A percentile compares a stretch with the other conserved stretches of the same genome.
Evolutionary conservation across 2,329 filamentous ascomycete species (phyloP).

Genomic region (Phoma herbarum): DNA sequence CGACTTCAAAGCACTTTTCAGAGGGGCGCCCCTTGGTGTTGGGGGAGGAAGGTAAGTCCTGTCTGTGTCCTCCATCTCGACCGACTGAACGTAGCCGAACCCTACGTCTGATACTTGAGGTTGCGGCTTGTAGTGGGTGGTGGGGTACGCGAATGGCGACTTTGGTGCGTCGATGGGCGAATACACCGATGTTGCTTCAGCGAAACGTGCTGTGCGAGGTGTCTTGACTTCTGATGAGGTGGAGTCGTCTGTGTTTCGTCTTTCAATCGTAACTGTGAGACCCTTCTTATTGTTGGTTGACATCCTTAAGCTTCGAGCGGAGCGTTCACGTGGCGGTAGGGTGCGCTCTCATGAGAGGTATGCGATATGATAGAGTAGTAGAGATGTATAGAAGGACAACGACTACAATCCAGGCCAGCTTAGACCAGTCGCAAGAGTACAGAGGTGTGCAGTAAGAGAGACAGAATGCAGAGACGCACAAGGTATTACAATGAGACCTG

Average conservation of each 20-base stretch:
- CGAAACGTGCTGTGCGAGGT: conserved; percentile 79
- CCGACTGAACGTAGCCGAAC: conserved; percentile 82
- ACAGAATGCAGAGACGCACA: conserved; percentile 43
- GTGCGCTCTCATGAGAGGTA: conserved; percentile 47
- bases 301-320: conserved; percentile 52
- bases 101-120: conserved; percentile 85
- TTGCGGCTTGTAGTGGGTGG: conserved; percentile 66
- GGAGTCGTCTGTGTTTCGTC: conserved; percentile 53
- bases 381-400: conserved; percentile 39
- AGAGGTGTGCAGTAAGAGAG: conserved; percentile 33
- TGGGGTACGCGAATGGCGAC: conserved; percentile 60
- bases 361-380: conserved; percentile 22
- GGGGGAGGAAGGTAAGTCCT: conserved; percentile 60
- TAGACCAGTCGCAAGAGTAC: conserved; percentile 46
- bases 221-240: conserved; percentile 62
- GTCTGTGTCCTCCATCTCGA: conserved; percentile 64
- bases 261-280: conserved; percentile 52
- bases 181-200: conserved; percentile 80
- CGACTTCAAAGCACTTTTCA: conserved; percentile 90
- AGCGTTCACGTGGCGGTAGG: conserved; percentile 41
- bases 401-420: conserved; percentile 52
- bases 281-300: conserved; percentile 57
- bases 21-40: conserved; percentile 73
- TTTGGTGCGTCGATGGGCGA: conserved; percentile 73
- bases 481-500: conserved; percentile 55